These are phyloP conservation scores for Paxillus involutus DNA, from an alignment of 768 basidiomycete species.

Conservation along the genomic window DNA sequence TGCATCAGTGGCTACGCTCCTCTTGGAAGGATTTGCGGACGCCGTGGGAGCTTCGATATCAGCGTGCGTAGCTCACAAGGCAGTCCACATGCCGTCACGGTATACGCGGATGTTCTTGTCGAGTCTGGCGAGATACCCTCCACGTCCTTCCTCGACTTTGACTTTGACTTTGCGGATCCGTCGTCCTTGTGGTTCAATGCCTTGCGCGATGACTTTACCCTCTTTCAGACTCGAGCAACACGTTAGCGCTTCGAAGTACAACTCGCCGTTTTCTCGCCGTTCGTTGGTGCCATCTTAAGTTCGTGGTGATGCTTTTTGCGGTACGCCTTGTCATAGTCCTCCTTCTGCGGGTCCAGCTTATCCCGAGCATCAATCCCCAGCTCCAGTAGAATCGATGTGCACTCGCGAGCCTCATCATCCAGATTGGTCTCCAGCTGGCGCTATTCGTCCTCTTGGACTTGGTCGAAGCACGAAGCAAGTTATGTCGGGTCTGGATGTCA, in stretches of 20 bases:
- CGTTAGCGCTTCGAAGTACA: background rate
- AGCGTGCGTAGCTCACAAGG: no score
- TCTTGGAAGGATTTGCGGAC: constrained; percentile 83
- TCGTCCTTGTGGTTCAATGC: constrained; percentile 93
- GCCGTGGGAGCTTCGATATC: no score
- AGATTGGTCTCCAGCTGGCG: constrained; percentile 60
- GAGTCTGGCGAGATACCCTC: constrained; percentile 90
- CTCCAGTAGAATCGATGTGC: constrained; percentile 76
- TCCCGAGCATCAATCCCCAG: constrained; percentile 85
- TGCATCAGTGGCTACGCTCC: no score
- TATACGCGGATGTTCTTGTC: constrained; percentile 94
- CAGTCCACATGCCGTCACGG: constrained; percentile 45
- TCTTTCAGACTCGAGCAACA: constrained; percentile 68
- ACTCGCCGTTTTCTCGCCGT: constrained; percentile 53
- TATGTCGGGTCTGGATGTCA: constrained; percentile 59
- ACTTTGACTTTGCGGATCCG: constrained; percentile 98
- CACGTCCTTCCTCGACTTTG: constrained; percentile 94
- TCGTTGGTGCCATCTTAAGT: constrained; percentile 84
- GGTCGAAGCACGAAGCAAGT: constrained; percentile 74
- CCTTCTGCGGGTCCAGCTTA: constrained; percentile 81
- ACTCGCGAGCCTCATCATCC: constrained; percentile 84
- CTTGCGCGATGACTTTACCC: constrained; percentile 87
- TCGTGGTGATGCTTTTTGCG: constrained; percentile 85
- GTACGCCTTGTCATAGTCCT: constrained; percentile 82
- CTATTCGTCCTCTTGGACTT: constrained; percentile 74